Evolutionary conservation across 331 rosid genomes (phyloP).

Genomic region (Telfairia occidentalis): DNA sequence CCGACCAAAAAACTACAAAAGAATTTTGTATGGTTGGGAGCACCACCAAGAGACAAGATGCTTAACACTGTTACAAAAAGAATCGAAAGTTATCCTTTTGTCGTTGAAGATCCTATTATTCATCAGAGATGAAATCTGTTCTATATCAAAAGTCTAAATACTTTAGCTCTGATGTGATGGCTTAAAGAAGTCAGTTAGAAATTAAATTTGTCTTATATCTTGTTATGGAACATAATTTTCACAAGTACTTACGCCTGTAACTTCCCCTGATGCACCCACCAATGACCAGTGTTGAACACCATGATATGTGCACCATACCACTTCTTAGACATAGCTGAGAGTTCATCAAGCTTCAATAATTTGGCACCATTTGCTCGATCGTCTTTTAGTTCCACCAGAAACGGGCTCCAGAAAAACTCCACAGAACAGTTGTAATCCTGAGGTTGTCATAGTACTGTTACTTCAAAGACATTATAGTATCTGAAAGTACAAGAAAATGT

Average conservation of each 20-base stretch:
- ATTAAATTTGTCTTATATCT: too few relatives aligned
- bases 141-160: neutral
- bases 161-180: neutral
- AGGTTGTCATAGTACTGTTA: neutral
- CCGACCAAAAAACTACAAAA: too few relatives aligned
- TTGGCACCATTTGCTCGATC: constrained; percentile 12
- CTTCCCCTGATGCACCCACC: constrained; percentile 34
- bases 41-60: too few relatives aligned
- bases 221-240: neutral
- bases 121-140: neutral
- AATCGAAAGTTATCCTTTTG: too few relatives aligned
- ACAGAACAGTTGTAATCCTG: constrained; percentile 35
- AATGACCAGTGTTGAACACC: constrained; percentile 42
- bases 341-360: constrained; percentile 25
- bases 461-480: neutral
- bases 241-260: constrained; percentile 18
- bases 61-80: too few relatives aligned
- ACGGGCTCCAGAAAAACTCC: constrained; percentile 44
- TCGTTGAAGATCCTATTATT: too few relatives aligned
- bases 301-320: constrained; percentile 35
- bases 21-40: too few relatives aligned
- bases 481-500: neutral
- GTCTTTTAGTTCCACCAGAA: constrained; percentile 27
- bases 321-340: constrained; percentile 8
- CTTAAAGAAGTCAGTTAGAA: neutral